Base-by-base conservation (phyloP, 352 stramenopile species). In the Phytophthora tubulina region DNA sequence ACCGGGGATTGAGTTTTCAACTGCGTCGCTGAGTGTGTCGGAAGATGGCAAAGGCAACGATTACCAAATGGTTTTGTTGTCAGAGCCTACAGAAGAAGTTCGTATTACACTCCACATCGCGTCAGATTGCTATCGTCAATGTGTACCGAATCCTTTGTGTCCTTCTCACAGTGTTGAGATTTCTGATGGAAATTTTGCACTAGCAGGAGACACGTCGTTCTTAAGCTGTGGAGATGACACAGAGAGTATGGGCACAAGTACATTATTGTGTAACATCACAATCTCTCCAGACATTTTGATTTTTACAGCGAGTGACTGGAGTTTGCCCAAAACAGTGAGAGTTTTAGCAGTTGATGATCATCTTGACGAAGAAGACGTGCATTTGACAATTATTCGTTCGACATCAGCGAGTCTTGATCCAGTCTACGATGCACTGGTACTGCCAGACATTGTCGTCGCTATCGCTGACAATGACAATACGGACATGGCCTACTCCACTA, bases 381-480 rank as follows among this genome's bases (percentile, higher is more conserved):
- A 95, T 49, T 60, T 88, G 8, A 80, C 85, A 21, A 84, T 72
- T 8, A 92, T 95, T 61, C 77, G 64, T 10, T 31, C 82, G 0
- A 81, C 69, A 0, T 83, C 83, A 0, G 32, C 59, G 7, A 93
- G 85, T 21, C 49, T 75, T 0, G 88, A 93, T 38, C 75, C 81
- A 0, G 58, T 89, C n/a, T 95, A 93, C 59, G 36, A 93, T 66
- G 55, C 70, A 1, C 48, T 91, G 4, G 80, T 88, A 5, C 60
- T 95, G 3, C 82, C 82, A 1, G 78, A 90, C 35, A 90, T 93
- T 27, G 69, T 90, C 5, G 88, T 95, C 3, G 81, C 77, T 0
- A 75, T 95, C 3, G 82, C 88, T 63, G 88, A 93, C 35, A 95
- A 93, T 13, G 88, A 95, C 33, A 52, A 61, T 0, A 77, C 88